Evolutionary conservation across 192 early-diverging fungal species (phyloP).

Genomic region (Allomyces arbusculus): DNA sequence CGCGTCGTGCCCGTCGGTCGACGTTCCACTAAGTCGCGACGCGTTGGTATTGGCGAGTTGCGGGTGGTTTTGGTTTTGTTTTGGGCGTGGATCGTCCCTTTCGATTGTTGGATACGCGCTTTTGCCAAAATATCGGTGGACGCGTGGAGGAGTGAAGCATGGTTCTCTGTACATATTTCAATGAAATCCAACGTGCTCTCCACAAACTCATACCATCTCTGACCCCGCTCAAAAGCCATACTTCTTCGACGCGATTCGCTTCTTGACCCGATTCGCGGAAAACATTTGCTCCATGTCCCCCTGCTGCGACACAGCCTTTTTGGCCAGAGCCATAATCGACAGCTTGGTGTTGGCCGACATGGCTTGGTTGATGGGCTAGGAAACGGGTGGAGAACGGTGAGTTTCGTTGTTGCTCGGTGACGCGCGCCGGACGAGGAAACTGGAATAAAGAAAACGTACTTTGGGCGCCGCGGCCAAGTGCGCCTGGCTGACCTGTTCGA

Average conservation of each 20-base stretch:
- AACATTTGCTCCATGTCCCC: not conserved
- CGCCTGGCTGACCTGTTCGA: not conserved
- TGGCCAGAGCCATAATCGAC: not conserved
- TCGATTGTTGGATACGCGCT: no score
- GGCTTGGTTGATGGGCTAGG: not conserved
- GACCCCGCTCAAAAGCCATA: not conserved
- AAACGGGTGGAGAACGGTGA: no score
- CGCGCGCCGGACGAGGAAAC: no score
- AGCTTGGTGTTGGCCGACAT: not conserved
- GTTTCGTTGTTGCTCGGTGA: no score
- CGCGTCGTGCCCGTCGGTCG: conserved; percentile 19
- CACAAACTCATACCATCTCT: no score
- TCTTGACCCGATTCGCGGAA: not conserved
- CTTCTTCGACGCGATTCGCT: not conserved
- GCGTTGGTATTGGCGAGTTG: not conserved
- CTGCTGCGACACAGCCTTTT: not conserved
- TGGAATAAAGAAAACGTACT: no score
- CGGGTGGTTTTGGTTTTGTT: not conserved
- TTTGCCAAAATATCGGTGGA: no score
- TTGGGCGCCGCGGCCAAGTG: not conserved
- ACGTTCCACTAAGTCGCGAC: not conserved
- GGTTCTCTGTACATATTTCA: no score
- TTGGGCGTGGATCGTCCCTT: no score
- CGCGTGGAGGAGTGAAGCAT: no score
- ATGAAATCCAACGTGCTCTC: no score